Percentiles rank a stretch among this genome's conserved stretches.
Evolutionary conservation across 257 asterid genomes (phyloP).

Genomic region (Thymus quinquecostatus): DNA sequence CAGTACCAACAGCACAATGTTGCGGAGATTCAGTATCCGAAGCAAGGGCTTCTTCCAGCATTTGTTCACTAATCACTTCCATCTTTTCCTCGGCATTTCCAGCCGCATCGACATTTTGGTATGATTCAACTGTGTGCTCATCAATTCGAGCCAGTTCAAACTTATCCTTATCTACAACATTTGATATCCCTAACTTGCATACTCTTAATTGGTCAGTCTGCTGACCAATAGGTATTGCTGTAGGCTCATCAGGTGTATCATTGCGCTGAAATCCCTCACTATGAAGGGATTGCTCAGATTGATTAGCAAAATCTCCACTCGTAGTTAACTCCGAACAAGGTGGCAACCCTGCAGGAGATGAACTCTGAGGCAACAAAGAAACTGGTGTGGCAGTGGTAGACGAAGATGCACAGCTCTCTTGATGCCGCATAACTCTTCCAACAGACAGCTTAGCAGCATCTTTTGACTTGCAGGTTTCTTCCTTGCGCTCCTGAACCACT

Average conservation of each 20-base stretch:
- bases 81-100: constrained; percentile 56
- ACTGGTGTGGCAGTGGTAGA: constrained; percentile 37
- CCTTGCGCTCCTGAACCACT: constrained; percentile 42
- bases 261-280: constrained; percentile 35
- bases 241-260: constrained; percentile 31
- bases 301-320: constrained; percentile 45
- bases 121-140: constrained; percentile 36
- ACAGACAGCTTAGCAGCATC: constrained; percentile 35
- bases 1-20: constrained; percentile 32
- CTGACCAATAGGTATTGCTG: constrained; percentile 35
- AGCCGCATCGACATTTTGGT: constrained; percentile 41
- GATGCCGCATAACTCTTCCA: constrained; percentile 51
- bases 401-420: constrained; percentile 64
- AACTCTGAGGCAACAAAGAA: constrained; percentile 16
- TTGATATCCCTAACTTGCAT: constrained; percentile 36
- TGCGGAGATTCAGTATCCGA: constrained; percentile 45
- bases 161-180: constrained; percentile 37
- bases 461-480: constrained; percentile 31
- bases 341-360: constrained; percentile 42
- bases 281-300: constrained; percentile 52
- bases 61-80: constrained; percentile 42
- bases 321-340: constrained; percentile 54
- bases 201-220: constrained; percentile 37
- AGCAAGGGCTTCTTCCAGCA: constrained; percentile 54
- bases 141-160: constrained; percentile 32